Conservation (phyloP, 2,329 filamentous ascomycete genomes). For the Trichoderma brevicompactum region DNA sequence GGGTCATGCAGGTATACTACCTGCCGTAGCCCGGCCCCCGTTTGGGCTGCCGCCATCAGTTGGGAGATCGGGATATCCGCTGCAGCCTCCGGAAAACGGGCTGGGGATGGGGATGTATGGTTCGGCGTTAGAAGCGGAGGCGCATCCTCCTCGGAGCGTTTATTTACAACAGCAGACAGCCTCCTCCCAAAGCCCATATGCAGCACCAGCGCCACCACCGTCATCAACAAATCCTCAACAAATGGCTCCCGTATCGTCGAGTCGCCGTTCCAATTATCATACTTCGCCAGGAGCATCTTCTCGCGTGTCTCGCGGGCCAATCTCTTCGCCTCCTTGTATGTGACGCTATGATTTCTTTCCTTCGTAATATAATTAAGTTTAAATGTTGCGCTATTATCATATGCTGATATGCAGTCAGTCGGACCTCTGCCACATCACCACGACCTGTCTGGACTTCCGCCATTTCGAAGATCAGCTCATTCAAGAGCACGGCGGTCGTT, state of each 20-base stretch:
- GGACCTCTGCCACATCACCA: neutral
- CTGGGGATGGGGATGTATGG: slow-evolving; percentile 29
- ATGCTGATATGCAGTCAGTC: neutral
- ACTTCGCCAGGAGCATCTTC: neutral
- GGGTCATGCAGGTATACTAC: slow-evolving; percentile 3
- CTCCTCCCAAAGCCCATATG: slow-evolving; percentile 28
- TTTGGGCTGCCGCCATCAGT: neutral
- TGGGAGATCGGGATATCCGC: slow-evolving; percentile 1
- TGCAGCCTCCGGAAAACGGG: slow-evolving; percentile 12
- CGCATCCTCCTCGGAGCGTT: slow-evolving; percentile 33
- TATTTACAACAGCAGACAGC: slow-evolving; percentile 32
- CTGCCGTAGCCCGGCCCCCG: neutral
- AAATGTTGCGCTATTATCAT: neutral
- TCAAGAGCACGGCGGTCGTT: slow-evolving; percentile 38
- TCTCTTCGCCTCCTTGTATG: slow-evolving; percentile 19
- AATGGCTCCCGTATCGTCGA: slow-evolving; percentile 14
- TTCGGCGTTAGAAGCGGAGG: slow-evolving; percentile 33
- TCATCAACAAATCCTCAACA: slow-evolving; percentile 30
- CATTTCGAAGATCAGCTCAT: slow-evolving; percentile 36
- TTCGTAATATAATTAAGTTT: neutral
- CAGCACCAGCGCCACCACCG: slow-evolving; percentile 30
- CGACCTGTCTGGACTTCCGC: slow-evolving; percentile 6
- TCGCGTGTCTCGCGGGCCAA: neutral
- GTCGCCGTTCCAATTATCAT: slow-evolving; percentile 22
- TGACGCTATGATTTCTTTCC: neutral